Evolutionary conservation across 2,329 filamentous ascomycete genomes (phyloP).

Genomic region (Claviceps sp.): DNA sequence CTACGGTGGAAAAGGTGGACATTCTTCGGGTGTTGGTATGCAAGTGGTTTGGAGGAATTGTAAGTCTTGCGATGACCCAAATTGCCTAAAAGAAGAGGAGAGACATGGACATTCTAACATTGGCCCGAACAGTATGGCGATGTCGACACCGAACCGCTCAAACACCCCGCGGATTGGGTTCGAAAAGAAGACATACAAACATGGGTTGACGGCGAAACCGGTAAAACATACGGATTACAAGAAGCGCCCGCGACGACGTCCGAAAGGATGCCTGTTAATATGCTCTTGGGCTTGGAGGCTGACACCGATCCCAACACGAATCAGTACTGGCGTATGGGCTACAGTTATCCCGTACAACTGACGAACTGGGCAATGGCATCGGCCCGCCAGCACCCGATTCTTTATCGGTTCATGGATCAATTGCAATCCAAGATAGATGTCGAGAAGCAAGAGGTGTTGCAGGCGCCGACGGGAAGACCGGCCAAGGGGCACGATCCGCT

Average conservation of each 20-base stretch:
- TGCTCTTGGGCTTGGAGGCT: constrained; percentile 13
- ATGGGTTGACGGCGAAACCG: constrained; percentile 11
- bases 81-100: not conserved
- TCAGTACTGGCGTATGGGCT: constrained; percentile 15
- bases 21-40: constrained; percentile 12
- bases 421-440: constrained; percentile 7
- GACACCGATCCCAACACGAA: constrained; percentile 11
- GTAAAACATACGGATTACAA: constrained; percentile 7
- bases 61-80: constrained; percentile 5
- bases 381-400: constrained; percentile 10
- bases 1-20: constrained; percentile 12
- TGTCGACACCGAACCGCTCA: constrained; percentile 13
- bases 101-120: not conserved
- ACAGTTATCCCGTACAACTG: constrained; percentile 13
- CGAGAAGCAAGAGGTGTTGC: constrained; percentile 4
- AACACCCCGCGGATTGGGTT: constrained; percentile 12
- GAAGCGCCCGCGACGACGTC: not conserved
- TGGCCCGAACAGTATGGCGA: constrained; percentile 10
- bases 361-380: constrained; percentile 15
- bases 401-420: constrained; percentile 11
- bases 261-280: constrained; percentile 9
- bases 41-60: constrained; percentile 13
- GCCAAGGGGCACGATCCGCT: constrained; percentile 9
- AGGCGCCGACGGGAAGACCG: not conserved
- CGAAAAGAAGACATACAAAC: constrained; percentile 8